Evolutionary conservation across 352 stramenopile species (phyloP), one percentile per base, ranked within the genome.

Genomic region (Phytophthora citricola): DNA sequence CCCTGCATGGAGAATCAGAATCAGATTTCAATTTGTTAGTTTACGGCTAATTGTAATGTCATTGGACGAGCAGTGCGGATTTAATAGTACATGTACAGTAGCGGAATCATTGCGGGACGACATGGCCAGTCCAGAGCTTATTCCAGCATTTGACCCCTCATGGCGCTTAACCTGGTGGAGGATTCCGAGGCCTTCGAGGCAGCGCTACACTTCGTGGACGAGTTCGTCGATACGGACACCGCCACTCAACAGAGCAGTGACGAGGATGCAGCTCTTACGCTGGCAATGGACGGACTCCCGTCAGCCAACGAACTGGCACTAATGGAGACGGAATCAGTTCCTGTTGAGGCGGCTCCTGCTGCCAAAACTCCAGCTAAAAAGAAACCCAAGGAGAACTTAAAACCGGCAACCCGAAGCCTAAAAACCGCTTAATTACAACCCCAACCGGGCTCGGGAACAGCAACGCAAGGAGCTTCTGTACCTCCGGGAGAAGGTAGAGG

Each of bases 381-480:
- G 29, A 48, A 39, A 24, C 15, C 26, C 20, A 69, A 61, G 8
- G 9, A 14, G 1, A 36, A 36, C 8, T 36, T 14, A 38, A 65
- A 68, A 36, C 15, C 27, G 3, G 39, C 12, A 5, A 24, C 14
- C 47, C 41, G 2, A 51, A 52, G 26, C 20, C 54, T 24, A 58
- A 65, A 79, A 70, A 47, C 31, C 67, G 34, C 56, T 74, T 22
- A 78, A 55, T 17, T 79, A 66, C 66, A 80, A 79, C 44, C 65
- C 74, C 5, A 85, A 85, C 58, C 36, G 49, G 10, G 74, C 74
- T 10, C 63, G 76, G 15, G 76, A 83, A 27, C 61, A 76, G 24
- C 63, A 78, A 8, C 71, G 68, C 27, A 69, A 81, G 26, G 76
- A 85, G 48, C 65, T 85, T 3, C 29, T 78, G 22, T 85, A 83